A percentile compares a stretch with the other conserved stretches of the same genome.
Conservation (phyloP, 2,329 filamentous ascomycete genomes). For the Fusarium ramigenum region DNA sequence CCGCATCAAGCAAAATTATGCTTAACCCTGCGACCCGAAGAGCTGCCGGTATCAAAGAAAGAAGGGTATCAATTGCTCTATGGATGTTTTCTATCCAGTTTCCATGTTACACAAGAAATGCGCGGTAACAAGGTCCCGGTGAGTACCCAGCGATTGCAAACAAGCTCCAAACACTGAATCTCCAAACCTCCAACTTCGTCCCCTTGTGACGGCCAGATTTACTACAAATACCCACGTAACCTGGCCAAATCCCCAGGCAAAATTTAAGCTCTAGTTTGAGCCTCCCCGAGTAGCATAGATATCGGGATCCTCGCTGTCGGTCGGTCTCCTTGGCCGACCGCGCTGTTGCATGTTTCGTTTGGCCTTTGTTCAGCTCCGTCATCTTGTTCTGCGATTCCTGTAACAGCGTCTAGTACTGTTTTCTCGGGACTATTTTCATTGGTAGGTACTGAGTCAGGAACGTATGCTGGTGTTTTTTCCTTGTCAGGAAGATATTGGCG, state of each 20-base stretch:
- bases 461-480: too few relatives aligned
- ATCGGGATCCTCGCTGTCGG: not conserved
- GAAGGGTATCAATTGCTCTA: not conserved
- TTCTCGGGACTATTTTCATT: rapidly evolving
- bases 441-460: rapidly evolving
- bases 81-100: too few relatives aligned
- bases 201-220: too few relatives aligned
- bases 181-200: too few relatives aligned
- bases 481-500: not conserved
- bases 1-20: not conserved
- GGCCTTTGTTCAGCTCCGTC: not conserved
- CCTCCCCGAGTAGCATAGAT: not conserved
- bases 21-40: not conserved
- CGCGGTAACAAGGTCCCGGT: rapidly evolving
- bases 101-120: not conserved
- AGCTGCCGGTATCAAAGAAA: too few relatives aligned
- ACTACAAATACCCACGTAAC: rapidly evolving
- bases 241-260: not conserved
- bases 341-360: not conserved
- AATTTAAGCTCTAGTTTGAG: rapidly evolving
- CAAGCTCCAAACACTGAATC: not conserved
- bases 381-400: not conserved
- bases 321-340: not conserved
- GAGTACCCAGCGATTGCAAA: not conserved
- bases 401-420: not conserved